Conservation (phyloP, 1,139 yeast species). For the Magnusiomyces magnusii region DNA sequence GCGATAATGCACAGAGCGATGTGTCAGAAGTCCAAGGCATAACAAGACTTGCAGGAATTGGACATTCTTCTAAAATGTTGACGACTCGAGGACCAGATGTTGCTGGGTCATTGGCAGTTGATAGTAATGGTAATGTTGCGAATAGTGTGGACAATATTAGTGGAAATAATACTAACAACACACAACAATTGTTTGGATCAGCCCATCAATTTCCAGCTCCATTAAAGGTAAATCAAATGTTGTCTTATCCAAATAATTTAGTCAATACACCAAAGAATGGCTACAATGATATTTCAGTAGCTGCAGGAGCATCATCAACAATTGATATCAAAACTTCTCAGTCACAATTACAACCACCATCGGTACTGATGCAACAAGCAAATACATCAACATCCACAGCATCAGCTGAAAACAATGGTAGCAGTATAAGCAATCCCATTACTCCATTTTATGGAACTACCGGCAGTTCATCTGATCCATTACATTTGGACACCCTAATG, state of each 20-base stretch:
- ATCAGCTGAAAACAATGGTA: constrained; percentile 3
- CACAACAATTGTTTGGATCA: neutral
- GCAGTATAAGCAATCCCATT: neutral
- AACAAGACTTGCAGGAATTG: constrained; percentile 14
- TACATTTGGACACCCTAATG: constrained; percentile 40
- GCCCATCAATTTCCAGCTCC: neutral
- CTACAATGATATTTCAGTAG: neutral
- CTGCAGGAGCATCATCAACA: neutral
- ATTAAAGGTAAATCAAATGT: neutral
- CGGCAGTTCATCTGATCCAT: constrained; percentile 29
- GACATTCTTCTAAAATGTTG: constrained; percentile 15
- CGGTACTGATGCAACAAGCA: neutral
- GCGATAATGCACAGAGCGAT: neutral
- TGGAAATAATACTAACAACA: neutral
- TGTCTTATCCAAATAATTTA: neutral
- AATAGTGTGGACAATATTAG: neutral
- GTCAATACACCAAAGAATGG: neutral
- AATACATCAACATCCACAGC: constrained; percentile 6
- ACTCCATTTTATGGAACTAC: constrained; percentile 26
- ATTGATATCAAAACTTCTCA: neutral
- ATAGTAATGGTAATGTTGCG: neutral
- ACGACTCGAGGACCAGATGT: constrained; percentile 14
- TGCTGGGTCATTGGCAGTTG: constrained; percentile 8
- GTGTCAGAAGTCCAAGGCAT: constrained; percentile 3
- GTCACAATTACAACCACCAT: neutral